Evolutionary conservation across 2,329 filamentous ascomycete species (phyloP).

Genomic region (Claviceps capensis): DNA sequence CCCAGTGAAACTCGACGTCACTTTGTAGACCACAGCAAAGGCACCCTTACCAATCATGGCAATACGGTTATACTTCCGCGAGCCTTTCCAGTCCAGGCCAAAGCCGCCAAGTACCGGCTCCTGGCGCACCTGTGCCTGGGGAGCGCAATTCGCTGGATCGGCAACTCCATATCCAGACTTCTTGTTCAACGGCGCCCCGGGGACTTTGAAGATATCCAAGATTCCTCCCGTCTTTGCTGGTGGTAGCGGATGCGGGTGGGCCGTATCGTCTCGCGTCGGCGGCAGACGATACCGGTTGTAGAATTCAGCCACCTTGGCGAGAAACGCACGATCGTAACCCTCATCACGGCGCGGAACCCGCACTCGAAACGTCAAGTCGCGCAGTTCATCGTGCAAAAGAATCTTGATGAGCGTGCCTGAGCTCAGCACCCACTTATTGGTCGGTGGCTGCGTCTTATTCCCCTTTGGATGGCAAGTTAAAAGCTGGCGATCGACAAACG

Average conservation of each 20-base stretch:
- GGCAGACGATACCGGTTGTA: slow-evolving; percentile 29
- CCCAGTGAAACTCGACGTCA: slow-evolving; percentile 76
- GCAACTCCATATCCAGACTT: slow-evolving; percentile 1
- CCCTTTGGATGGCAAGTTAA: slow-evolving; percentile 34
- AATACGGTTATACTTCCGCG: slow-evolving; percentile 70
- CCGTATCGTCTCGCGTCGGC: slow-evolving; percentile 34
- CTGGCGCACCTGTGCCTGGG: slow-evolving; percentile 13
- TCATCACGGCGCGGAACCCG: slow-evolving; percentile 68
- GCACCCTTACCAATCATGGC: slow-evolving; percentile 80
- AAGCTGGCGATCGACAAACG: slow-evolving; percentile 62
- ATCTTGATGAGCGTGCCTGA: slow-evolving; percentile 64
- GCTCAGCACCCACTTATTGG: slow-evolving; percentile 45
- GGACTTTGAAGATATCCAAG: slow-evolving; percentile 20
- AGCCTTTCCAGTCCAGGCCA: slow-evolving; percentile 66
- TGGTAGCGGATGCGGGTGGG: slow-evolving; percentile 22
- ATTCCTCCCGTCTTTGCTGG: slow-evolving; percentile 29
- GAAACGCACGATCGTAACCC: slow-evolving; percentile 49
- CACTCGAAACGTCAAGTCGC: slow-evolving; percentile 69
- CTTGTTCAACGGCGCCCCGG: slow-evolving; percentile 8
- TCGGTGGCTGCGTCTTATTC: slow-evolving; percentile 14
- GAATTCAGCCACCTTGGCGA: slow-evolving; percentile 55
- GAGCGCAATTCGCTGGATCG: slow-evolving; percentile 5
- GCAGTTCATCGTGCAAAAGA: slow-evolving; percentile 33
- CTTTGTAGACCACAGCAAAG: slow-evolving; percentile 85
- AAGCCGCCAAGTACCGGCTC: slow-evolving; percentile 15